These are phyloP conservation scores for Linum usitatissimum DNA, from an alignment of 345 rosid genomes.

Conservation along the genomic window DNA sequence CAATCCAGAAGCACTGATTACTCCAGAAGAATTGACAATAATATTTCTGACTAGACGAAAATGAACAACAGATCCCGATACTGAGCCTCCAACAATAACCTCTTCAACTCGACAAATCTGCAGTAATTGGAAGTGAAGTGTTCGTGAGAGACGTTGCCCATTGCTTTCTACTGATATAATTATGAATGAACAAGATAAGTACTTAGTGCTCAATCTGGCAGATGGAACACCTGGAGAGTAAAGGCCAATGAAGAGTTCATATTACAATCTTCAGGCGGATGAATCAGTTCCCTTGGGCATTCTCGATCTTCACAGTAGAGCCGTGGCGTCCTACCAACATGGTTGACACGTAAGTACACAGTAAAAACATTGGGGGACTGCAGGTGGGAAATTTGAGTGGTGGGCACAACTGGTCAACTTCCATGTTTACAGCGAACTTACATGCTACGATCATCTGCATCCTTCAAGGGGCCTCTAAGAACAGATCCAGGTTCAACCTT, in stretches of 20 bases:
- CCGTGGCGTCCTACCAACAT: conserved; percentile 45
- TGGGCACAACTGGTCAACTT: not conserved
- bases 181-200: conserved; percentile 16
- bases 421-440: conserved; percentile 30
- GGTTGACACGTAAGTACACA: conserved; percentile 13
- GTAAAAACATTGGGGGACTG: not conserved
- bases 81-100: conserved; percentile 36
- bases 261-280: conserved; percentile 93
- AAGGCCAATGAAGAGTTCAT: conserved; percentile 82
- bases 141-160: conserved; percentile 11
- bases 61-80: conserved; percentile 54
- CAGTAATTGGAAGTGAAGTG: conserved; percentile 14
- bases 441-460: conserved; percentile 58
- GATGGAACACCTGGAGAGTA: conserved; percentile 70
- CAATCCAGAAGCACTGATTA: conserved; percentile 42
- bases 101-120: conserved; percentile 72
- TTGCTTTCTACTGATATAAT: conserved; percentile 9
- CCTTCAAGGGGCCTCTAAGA: conserved; percentile 68
- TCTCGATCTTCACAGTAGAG: conserved; percentile 65
- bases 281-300: conserved; percentile 74
- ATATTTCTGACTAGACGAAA: conserved; percentile 55
- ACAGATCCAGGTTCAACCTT: conserved; percentile 81
- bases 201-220: conserved; percentile 21
- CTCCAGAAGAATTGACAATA: conserved; percentile 34
- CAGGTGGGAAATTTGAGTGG: not conserved